Evolutionary conservation across 140 eudicot genomes (phyloP).

Genomic region (Stevia rebaudiana): DNA sequence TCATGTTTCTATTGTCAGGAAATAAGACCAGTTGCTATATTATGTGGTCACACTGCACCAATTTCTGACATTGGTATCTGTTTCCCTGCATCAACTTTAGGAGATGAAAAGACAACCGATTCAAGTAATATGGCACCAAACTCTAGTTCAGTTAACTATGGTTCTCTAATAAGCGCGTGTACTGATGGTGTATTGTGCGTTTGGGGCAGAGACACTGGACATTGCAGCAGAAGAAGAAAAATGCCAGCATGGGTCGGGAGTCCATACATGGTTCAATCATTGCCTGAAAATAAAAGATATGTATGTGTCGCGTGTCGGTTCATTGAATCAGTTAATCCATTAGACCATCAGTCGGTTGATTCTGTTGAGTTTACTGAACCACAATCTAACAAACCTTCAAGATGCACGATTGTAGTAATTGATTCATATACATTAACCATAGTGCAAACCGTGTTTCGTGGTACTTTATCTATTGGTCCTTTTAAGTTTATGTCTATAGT

Average conservation of each 20-base stretch:
- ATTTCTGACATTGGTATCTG: constrained; percentile 83
- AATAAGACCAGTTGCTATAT: constrained; percentile 67
- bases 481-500: constrained; percentile 70
- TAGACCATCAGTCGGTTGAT: constrained; percentile 41
- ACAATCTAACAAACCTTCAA: constrained; percentile 38
- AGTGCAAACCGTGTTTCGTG: constrained; percentile 84
- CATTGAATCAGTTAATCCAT: constrained; percentile 30
- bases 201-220: constrained; percentile 95
- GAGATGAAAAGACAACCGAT: constrained; percentile 44
- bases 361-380: constrained; percentile 33
- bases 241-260: constrained; percentile 97
- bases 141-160: constrained; percentile 48
- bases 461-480: constrained; percentile 62
- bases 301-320: constrained; percentile 76
- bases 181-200: constrained; percentile 91
- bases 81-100: constrained; percentile 58
- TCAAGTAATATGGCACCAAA: constrained; percentile 41
- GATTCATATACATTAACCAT: constrained; percentile 80
- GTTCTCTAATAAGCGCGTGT: constrained; percentile 92
- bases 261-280: constrained; percentile 61
- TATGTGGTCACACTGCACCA: constrained; percentile 94
- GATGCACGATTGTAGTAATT: constrained; percentile 64
- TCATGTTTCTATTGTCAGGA: constrained; percentile 54
- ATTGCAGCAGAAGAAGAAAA: constrained; percentile 90
- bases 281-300: constrained; percentile 79